Evolutionary conservation across 139 green algal genomes (phyloP).

Genomic region (Chlamydomonas incerta): DNA sequence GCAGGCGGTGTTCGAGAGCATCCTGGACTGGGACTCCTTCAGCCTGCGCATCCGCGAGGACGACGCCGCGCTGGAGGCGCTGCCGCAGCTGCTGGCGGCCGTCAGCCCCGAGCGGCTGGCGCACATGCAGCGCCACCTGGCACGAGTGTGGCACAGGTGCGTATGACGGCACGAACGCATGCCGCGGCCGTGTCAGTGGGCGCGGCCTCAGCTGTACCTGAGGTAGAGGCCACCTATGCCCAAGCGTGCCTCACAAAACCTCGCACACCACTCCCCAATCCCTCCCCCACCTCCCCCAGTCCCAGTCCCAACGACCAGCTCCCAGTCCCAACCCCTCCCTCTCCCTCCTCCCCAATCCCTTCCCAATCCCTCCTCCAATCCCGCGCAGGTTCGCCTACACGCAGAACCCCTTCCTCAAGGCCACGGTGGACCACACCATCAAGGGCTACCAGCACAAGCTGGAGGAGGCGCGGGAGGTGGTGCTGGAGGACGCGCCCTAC

Average conservation of each 20-base stretch:
- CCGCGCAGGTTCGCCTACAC: not conserved
- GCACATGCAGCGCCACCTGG: not conserved
- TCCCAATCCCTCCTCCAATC: not conserved
- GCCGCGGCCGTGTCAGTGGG: too few species aligned
- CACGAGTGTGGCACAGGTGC: not conserved
- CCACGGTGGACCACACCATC: not conserved
- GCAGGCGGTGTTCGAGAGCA: not conserved
- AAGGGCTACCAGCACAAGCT: not conserved
- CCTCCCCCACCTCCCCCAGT: too few species aligned
- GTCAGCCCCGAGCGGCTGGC: not conserved
- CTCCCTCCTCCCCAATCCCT: not conserved
- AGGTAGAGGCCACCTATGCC: too few species aligned
- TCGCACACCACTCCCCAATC: too few species aligned
- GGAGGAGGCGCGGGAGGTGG: too few species aligned
- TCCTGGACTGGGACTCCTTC: constrained; percentile 18
- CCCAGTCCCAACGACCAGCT: too few species aligned
- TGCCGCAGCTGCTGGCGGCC: not conserved
- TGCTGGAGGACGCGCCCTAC: not conserved
- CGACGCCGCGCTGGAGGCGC: not conserved
- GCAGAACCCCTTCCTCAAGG: not conserved
- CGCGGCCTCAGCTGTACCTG: too few species aligned
- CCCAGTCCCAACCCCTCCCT: too few species aligned
- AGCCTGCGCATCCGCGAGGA: not conserved
- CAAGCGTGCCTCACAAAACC: too few species aligned
- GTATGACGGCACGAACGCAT: too few species aligned